Evolutionary conservation across 805 yeast genomes (phyloP), one percentile per base, ranked within the genome.

Genomic region (Blastobotrys parvus): DNA sequence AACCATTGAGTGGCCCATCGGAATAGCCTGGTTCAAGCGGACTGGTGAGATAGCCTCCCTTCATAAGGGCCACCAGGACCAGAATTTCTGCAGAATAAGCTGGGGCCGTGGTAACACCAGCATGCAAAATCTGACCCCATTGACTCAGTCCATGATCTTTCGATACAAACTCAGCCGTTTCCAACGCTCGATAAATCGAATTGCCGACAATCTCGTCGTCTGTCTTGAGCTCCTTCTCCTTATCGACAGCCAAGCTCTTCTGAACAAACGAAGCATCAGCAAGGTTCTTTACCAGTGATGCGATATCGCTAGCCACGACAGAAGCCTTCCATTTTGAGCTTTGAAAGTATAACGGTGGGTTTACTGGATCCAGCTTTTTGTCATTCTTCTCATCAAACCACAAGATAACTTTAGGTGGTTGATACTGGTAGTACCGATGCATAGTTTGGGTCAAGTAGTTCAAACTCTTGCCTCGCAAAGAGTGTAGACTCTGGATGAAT

Each of bases 371-470:
- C 22, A 82, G 57, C 41, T 69, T 71, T 19, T 63, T 51, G 18
- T 61, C 57, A 7, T 53, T 42, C 35, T 54, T 45, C 15, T 63
- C 58, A 49, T 77, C 71, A 64, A 68, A 81, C 81, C 82, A 81
- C 46, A 65, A 74, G 15, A 64, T 59, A 20, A 73, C 74, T 35
- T 70, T 64, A 31, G 85, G 70, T 44, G 72, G 77, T 57, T 81
- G 83, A 46, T 75, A 80, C 58, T 89, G 97, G 59, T 78, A 87
- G 62, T 85, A 90, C 58, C 97, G 78, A 49, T 86, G 80, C 53
- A 88, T 71, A 20, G 80, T 74, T 51, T 77, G 79, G 13, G 94
- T 77, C 18, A 89, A 63, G 40, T 85, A 64, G 49, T 81, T 80
- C 44, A 85, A 67, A 42, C 80, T 78, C 52, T 72, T 70, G 42